Evolutionary conservation across 352 stramenopile species (phyloP).

Genomic region (Globisporangium okanoganense): DNA sequence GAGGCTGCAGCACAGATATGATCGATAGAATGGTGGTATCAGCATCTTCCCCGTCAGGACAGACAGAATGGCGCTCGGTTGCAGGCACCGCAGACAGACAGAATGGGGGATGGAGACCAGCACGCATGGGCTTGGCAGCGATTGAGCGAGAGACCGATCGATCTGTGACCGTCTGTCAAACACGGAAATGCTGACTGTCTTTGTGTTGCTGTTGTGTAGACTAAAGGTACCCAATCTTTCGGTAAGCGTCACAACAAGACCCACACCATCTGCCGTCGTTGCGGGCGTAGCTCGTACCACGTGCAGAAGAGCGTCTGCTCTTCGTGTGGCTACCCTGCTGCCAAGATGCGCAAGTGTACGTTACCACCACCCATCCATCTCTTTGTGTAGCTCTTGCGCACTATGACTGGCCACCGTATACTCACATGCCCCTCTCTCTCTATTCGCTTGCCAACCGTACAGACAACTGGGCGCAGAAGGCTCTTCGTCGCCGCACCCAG

Average conservation of each 20-base stretch:
- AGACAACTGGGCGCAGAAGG: slow-evolving; percentile 98
- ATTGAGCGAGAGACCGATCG: not conserved
- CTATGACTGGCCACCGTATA: not conserved
- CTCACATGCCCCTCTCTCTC: not conserved
- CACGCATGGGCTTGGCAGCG: not conserved
- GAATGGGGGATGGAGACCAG: not conserved
- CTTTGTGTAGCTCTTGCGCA: not conserved
- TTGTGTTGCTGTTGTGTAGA: slow-evolving; percentile 71
- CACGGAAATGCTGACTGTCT: not conserved
- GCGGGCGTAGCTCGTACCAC: slow-evolving; percentile 98
- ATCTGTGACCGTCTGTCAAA: not conserved
- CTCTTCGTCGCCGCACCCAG: slow-evolving; percentile 94
- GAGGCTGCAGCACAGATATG: not conserved
- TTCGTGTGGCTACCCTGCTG: slow-evolving; percentile 97
- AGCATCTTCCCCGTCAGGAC: not conserved
- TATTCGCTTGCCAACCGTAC: slow-evolving; percentile 8
- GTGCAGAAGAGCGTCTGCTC: slow-evolving; percentile 99
- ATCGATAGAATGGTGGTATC: not conserved
- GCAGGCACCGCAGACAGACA: not conserved
- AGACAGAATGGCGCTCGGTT: not conserved
- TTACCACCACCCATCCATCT: slow-evolving; percentile 12
- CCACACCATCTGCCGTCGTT: slow-evolving; percentile 99
- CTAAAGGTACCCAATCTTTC: slow-evolving; percentile 99
- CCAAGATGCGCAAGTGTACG: slow-evolving; percentile 97
- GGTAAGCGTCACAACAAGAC: slow-evolving; percentile 99